Conservation (phyloP, 2,329 filamentous ascomycete species). For the Sarocladiaceae sp. region DNA sequence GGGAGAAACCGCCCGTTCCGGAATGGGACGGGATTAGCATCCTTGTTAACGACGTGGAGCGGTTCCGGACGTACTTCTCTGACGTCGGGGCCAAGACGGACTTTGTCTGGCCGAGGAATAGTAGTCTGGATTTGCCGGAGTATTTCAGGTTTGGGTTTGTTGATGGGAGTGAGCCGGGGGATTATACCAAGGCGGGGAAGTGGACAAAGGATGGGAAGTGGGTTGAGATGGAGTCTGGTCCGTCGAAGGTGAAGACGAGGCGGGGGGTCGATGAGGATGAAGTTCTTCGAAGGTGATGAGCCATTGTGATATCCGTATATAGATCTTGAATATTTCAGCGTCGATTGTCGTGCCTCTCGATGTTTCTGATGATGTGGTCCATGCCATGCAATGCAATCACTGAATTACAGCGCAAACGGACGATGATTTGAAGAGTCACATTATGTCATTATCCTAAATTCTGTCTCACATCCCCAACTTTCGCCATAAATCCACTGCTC, state of each 20-base stretch:
- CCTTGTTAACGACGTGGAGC: slow-evolving; percentile 81
- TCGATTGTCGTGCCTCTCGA: background rate
- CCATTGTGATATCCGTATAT: background rate
- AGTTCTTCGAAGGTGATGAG: background rate
- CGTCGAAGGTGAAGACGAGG: slow-evolving; percentile 38
- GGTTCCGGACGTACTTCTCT: slow-evolving; percentile 68
- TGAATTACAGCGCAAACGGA: too few relatives aligned
- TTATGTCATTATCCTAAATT: background rate
- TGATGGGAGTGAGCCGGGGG: slow-evolving; percentile 57
- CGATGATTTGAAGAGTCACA: background rate
- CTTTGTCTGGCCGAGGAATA: slow-evolving; percentile 58
- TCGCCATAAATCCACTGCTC: slow-evolving; percentile 6
- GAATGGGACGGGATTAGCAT: slow-evolving; percentile 73
- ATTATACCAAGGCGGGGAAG: slow-evolving; percentile 72
- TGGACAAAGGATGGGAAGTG: slow-evolving; percentile 65
- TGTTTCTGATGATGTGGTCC: background rate
- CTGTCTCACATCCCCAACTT: background rate
- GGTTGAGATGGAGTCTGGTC: slow-evolving; percentile 60
- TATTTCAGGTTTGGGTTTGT: slow-evolving; percentile 78
- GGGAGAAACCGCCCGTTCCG: slow-evolving; percentile 39
- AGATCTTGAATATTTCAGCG: background rate
- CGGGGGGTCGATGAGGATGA: slow-evolving; percentile 6
- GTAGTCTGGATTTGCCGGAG: slow-evolving; percentile 47
- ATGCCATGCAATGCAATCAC: background rate
- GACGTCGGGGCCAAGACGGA: slow-evolving; percentile 38